These are phyloP conservation scores for Apiotrichum laibachii DNA, from an alignment of 1,284 basidiomycete species.

Conservation along the genomic window DNA sequence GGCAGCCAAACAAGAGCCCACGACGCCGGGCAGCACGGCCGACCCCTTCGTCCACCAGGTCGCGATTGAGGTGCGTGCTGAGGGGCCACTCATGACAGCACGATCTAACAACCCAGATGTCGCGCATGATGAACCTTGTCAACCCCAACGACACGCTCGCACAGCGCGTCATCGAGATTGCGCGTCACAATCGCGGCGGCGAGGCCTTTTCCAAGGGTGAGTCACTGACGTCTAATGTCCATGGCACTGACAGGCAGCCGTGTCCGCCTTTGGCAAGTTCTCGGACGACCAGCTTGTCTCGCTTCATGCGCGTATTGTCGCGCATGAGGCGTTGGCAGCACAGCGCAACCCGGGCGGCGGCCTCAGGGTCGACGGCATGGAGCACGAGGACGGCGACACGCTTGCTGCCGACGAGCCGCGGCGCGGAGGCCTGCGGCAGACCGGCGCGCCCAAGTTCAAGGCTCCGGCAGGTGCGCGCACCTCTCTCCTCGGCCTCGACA, in stretches of 20 bases:
- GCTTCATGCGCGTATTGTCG: slow-evolving; percentile 60
- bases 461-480: slow-evolving; percentile 67
- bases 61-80: slow-evolving; percentile 59
- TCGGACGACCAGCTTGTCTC: slow-evolving; percentile 62
- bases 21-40: slow-evolving; percentile 11
- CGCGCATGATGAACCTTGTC: slow-evolving; percentile 69
- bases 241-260: slow-evolving; percentile 55
- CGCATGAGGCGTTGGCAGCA: slow-evolving; percentile 56
- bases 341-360: neutral
- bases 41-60: slow-evolving; percentile 69
- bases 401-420: slow-evolving; percentile 71
- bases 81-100: neutral
- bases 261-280: slow-evolving; percentile 81
- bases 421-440: slow-evolving; percentile 71
- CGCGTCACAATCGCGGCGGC: slow-evolving; percentile 61
- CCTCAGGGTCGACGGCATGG: slow-evolving; percentile 60
- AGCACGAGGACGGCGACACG: slow-evolving; percentile 74
- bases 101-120: slow-evolving; percentile 57
- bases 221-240: slow-evolving; percentile 10
- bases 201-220: slow-evolving; percentile 64
- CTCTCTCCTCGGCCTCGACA: slow-evolving; percentile 80
- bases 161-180: slow-evolving; percentile 72
- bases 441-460: slow-evolving; percentile 70
- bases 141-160: slow-evolving; percentile 81
- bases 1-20: neutral